phyloP scores from a whole-genome alignment of 73 alveolate species.

The Paramecium biaurelia region DNA sequence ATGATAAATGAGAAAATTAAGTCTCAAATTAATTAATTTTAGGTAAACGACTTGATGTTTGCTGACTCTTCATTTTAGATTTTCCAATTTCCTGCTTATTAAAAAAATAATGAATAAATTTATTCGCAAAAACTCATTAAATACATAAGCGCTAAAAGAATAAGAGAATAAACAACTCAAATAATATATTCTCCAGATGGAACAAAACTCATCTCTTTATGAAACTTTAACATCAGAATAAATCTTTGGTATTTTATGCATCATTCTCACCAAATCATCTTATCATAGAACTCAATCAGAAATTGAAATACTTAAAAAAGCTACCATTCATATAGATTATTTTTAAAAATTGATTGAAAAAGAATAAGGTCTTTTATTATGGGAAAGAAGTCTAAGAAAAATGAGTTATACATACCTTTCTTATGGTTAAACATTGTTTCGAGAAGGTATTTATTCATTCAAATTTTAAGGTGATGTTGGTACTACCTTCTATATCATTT shows the following conservation, averaged over 20 bases:
- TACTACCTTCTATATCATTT: slow-evolving; percentile 20
- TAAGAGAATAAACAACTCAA: not conserved
- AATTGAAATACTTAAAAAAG: slow-evolving; percentile 24
- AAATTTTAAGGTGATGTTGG: slow-evolving; percentile 15
- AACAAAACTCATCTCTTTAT: not conserved
- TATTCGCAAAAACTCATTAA: not conserved
- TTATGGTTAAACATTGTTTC: not conserved
- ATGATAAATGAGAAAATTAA: slow-evolving; percentile 11
- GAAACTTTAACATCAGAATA: not conserved
- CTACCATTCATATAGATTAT: not conserved
- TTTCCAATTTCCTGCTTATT: slow-evolving; percentile 12
- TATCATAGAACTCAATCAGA: slow-evolving; percentile 31
- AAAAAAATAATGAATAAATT: not conserved
- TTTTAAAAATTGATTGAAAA: not conserved
- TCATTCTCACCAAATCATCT: not conserved
- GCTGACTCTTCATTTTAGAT: not conserved
- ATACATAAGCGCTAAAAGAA: not conserved
- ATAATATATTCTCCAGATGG: not conserved
- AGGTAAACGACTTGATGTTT: not conserved
- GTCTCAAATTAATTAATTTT: not conserved
- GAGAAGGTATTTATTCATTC: not conserved
- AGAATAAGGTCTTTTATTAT: not conserved
- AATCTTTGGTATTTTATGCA: not conserved
- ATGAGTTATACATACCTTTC: not conserved
- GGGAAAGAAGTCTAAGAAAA: slow-evolving; percentile 29